Evolutionary conservation across 139 green algal genomes (phyloP).

Genomic region (Volvox reticuliferus): DNA sequence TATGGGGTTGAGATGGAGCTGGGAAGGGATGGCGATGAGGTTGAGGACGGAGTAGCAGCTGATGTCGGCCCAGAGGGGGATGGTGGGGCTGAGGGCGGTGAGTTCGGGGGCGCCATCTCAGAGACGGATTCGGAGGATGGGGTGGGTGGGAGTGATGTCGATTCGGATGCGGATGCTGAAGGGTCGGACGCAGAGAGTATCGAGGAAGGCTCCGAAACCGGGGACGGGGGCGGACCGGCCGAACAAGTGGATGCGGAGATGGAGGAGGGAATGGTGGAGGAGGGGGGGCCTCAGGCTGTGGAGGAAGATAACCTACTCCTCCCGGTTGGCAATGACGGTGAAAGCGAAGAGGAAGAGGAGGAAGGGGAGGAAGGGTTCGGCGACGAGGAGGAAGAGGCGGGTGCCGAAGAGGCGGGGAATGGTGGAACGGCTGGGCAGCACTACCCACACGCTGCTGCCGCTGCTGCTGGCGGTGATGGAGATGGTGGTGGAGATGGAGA

Average conservation of each 20-base stretch:
- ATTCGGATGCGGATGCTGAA: neutral
- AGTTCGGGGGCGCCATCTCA: neutral
- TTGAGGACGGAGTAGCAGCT: neutral
- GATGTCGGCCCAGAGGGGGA: neutral
- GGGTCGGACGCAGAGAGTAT: neutral
- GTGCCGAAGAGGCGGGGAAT: neutral
- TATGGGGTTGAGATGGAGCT: neutral
- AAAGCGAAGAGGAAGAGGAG: neutral
- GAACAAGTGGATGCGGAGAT: neutral
- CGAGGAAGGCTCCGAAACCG: neutral
- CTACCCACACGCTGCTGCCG: neutral
- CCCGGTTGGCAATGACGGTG: neutral
- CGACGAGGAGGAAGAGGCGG: neutral
- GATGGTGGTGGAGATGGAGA: neutral
- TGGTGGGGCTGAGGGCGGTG: neutral
- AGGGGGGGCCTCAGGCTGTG: neutral
- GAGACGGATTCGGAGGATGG: neutral
- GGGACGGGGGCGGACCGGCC: neutral
- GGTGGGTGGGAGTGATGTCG: neutral
- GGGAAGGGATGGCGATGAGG: neutral
- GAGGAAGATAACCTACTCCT: neutral
- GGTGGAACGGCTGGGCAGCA: neutral
- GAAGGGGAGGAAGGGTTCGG: neutral
- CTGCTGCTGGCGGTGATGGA: neutral
- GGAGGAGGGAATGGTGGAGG: neutral